Evolutionary conservation across 306 rosid species (phyloP).

Genomic region (Prunus armeniaca): DNA sequence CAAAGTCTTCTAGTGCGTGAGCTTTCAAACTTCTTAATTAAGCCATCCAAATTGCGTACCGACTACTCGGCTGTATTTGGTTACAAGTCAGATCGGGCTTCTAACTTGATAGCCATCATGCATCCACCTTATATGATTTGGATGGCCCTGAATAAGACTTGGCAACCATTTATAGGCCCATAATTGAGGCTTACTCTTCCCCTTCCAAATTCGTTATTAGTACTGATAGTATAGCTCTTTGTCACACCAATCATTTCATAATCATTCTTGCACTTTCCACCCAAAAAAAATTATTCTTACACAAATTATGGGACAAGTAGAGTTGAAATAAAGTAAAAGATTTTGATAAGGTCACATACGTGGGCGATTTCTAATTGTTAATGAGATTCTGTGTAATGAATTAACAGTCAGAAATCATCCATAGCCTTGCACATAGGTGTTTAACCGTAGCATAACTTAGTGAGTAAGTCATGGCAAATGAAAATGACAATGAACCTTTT

Average conservation of each 20-base stretch:
- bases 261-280: not conserved
- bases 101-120: not conserved
- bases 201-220: not conserved
- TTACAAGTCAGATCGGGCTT: not conserved
- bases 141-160: constrained; percentile 27
- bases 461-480: not conserved
- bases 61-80: constrained; percentile 1
- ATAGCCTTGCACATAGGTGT: not conserved
- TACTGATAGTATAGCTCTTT: not conserved
- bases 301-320: not conserved
- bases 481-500: not conserved
- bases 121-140: not conserved
- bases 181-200: constrained; percentile 5
- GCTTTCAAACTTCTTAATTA: not conserved
- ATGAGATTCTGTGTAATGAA: too few species aligned
- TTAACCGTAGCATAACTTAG: not conserved
- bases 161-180: constrained; percentile 22
- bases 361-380: too few species aligned
- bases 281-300: too few species aligned
- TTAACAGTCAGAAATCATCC: not conserved
- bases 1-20: not conserved
- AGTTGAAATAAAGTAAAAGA: too few species aligned
- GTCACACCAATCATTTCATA: constrained; percentile 6
- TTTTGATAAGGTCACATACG: too few species aligned
- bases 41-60: not conserved